Percentiles rank a stretch among this genome's conserved stretches.
Conservation (phyloP, 305 asterid genomes). For the Ajuga reptans region DNA sequence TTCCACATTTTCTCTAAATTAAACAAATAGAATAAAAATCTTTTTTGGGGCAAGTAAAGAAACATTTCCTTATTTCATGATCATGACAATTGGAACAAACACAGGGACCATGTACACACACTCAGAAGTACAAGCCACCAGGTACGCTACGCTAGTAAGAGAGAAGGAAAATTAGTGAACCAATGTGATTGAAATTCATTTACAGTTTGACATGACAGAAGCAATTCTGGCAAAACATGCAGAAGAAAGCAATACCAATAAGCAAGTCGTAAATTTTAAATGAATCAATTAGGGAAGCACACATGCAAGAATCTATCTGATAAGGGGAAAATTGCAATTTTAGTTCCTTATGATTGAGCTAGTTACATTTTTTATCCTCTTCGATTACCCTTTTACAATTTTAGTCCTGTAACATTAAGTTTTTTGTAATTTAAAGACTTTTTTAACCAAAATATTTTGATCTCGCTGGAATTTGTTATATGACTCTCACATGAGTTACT, state of each 20-base stretch:
- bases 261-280: not conserved
- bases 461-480: no score
- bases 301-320: conserved; percentile 13
- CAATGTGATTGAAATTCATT: no score
- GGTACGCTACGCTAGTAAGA: not conserved
- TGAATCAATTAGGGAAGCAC: not conserved
- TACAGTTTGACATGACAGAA: conserved; percentile 16
- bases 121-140: not conserved
- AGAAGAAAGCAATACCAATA: conserved; percentile 20
- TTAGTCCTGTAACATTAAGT: no score
- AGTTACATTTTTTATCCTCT: no score
- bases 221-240: conserved; percentile 20
- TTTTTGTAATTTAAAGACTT: no score
- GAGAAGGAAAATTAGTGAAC: not conserved
- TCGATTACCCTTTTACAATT: no score
- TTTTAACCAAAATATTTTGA: no score
- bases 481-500: no score
- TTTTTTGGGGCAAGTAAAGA: not conserved
- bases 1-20: not conserved
- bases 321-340: no score
- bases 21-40: not conserved
- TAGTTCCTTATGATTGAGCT: no score
- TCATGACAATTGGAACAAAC: conserved; percentile 6
- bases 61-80: not conserved
- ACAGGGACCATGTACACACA: conserved; percentile 3